Evolutionary conservation across 495 filamentous ascomycete genomes (phyloP).

Genomic region (Tirmania nivea): DNA sequence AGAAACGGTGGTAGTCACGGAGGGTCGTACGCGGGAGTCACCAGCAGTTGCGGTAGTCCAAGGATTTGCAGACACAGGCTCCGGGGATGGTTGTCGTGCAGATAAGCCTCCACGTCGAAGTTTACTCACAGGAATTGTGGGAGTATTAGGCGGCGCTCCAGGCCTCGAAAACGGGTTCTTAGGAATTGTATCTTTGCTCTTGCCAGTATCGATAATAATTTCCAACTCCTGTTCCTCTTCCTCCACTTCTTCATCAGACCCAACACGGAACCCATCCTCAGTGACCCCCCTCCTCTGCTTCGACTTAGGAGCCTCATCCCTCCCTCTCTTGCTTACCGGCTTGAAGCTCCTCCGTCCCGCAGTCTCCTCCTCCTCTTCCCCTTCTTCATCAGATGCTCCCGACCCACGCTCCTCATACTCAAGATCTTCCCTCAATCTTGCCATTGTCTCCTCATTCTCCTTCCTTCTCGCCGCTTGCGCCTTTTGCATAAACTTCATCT

Average conservation of each 20-base stretch:
- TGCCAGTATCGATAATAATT: background rate
- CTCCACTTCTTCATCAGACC: constrained; percentile 23
- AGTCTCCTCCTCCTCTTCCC: constrained; percentile 24
- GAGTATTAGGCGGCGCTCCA: background rate
- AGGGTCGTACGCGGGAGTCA: background rate
- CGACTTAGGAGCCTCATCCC: constrained; percentile 2
- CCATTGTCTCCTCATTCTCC: constrained; percentile 62
- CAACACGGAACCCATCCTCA: constrained; percentile 10
- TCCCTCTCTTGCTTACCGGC: constrained; percentile 19
- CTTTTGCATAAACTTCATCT: constrained; percentile 82
- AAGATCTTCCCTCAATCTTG: constrained; percentile 50
- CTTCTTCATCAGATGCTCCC: constrained; percentile 34
- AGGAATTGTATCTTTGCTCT: background rate
- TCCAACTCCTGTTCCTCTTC: constrained; percentile 23
- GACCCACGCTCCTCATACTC: constrained; percentile 19
- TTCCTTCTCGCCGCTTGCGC: constrained; percentile 57
- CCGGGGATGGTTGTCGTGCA: background rate
- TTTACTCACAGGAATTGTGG: background rate
- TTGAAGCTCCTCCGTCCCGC: constrained; percentile 46
- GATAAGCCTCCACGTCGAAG: background rate
- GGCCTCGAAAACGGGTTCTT: constrained; percentile 12
- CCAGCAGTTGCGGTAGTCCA: constrained; percentile 21
- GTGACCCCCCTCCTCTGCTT: constrained; percentile 2
- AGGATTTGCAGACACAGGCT: constrained; percentile 23
- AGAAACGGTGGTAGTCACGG: background rate